Evolutionary conservation across 2,329 filamentous ascomycete species (phyloP), one percentile per base, ranked within the genome.

Genomic region (Diaporthe citri): DNA sequence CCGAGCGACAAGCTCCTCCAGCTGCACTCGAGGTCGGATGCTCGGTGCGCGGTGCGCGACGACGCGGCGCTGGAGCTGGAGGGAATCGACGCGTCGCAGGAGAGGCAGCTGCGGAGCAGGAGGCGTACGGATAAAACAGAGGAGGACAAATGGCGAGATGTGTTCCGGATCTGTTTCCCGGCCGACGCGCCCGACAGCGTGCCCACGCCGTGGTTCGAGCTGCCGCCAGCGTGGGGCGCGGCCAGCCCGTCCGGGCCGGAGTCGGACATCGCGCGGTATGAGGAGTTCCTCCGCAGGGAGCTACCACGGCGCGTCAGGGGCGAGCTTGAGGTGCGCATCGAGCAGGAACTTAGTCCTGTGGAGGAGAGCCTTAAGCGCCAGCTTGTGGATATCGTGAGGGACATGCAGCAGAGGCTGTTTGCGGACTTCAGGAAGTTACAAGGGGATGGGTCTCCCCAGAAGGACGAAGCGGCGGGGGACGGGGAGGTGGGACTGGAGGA

Each of bases 91-190:
- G 28, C 67, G 34, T 25, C 48, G 15, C 76, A 77, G 36, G 75
- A 74, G 46, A 64, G 59, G 22, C 66, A 51, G 0, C 56, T 77
- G 20, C 72, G 72, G 36, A 74, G 74, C 52, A 70, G 77, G 15
- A 72, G 52, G 31, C 66, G 72, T 15, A 72, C 72, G 1, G 70
- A 74, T 25, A 76, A 62, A 48, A 77, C 59, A 4, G 77, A 78
- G 41, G 69, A 51, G 8, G 62, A 78, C 20, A 78, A 78, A 43
- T 77, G 77, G 77, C 25, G 73, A 1, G 74, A 77, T 9, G 67
- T 75, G 0, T 78, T 75, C 48, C 60, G 31, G 34, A 77, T 77
- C 10, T 76, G 76, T 41, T 78, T 78, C n/a, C 76, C 77, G 6
- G 71, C 75, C 3, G 75, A 77, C 25, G n/a, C 48, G 17, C 41